phyloP scores from a whole-genome alignment of 2,329 filamentous ascomycete species.

The Calonectria hongkongensis region DNA sequence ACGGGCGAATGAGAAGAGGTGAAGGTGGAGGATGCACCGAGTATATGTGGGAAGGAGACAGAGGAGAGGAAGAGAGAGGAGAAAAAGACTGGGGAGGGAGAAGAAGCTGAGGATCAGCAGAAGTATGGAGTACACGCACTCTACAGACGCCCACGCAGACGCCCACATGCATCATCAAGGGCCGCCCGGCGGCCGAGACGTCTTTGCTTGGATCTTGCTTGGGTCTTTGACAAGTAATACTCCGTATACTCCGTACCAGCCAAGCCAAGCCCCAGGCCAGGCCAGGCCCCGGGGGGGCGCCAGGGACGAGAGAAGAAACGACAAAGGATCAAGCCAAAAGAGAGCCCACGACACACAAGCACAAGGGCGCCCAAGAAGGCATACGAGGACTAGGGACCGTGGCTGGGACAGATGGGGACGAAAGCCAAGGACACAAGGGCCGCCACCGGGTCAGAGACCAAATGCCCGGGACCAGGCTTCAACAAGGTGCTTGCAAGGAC shows the following conservation, averaged over 20 bases:
- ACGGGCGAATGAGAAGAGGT: conserved; percentile 45
- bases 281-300: conserved; percentile 25
- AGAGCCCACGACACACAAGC: conserved; percentile 31
- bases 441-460: conserved; percentile 41
- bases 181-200: conserved; percentile 50
- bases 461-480: conserved; percentile 44
- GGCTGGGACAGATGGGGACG: conserved; percentile 31
- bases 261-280: conserved; percentile 19
- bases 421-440: conserved; percentile 41
- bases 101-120: conserved; percentile 46
- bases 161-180: conserved; percentile 55
- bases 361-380: conserved; percentile 21
- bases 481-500: conserved; percentile 35
- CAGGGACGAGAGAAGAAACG: conserved; percentile 29
- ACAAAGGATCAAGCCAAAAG: conserved; percentile 30
- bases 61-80: conserved; percentile 43
- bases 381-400: conserved; percentile 28
- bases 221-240: conserved; percentile 43
- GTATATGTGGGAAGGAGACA: conserved; percentile 46
- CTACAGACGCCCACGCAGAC: conserved; percentile 50
- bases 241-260: conserved; percentile 31
- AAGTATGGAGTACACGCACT: conserved; percentile 50
- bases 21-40: conserved; percentile 38
- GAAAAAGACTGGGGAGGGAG: conserved; percentile 39
- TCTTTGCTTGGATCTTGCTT: conserved; percentile 45